Conservation (phyloP, 2,329 filamentous ascomycete species). For the Colletotrichum trifolii region DNA sequence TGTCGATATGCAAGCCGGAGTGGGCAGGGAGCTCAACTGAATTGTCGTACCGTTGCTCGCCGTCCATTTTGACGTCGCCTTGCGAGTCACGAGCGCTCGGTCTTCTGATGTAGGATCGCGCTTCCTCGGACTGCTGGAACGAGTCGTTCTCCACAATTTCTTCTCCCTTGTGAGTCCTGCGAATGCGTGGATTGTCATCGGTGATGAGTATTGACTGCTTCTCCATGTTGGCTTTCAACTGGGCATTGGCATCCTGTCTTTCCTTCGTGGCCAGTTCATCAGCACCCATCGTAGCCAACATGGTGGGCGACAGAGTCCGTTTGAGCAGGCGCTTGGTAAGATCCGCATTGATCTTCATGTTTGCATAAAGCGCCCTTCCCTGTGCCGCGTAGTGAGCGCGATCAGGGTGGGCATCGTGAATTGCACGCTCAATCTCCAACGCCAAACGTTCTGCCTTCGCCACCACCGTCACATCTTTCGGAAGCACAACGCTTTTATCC, state of each 20-base stretch:
- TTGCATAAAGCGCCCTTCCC: conserved; percentile 82
- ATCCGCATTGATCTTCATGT: conserved; percentile 88
- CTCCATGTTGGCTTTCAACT: conserved; percentile 81
- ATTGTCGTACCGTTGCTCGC: conserved; percentile 25
- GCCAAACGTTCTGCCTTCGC: conserved; percentile 76
- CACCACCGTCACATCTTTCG: conserved; percentile 71
- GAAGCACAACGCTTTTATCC: conserved; percentile 69
- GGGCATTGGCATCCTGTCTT: conserved; percentile 79
- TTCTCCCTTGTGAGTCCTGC: conserved; percentile 94
- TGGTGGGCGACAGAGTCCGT: conserved; percentile 76
- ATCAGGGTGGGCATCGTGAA: conserved; percentile 65
- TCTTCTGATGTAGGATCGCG: conserved; percentile 49
- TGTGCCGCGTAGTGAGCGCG: conserved; percentile 68
- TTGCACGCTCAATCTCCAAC: conserved; percentile 81
- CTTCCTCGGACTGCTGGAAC: conserved; percentile 47
- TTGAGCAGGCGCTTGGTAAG: conserved; percentile 81
- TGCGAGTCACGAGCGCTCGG: conserved; percentile 45
- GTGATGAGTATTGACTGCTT: conserved; percentile 87
- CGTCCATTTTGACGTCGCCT: conserved; percentile 29
- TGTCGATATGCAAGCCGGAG: conserved; percentile 55
- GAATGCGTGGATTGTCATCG: conserved; percentile 79
- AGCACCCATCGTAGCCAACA: conserved; percentile 86
- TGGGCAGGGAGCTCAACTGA: conserved; percentile 43
- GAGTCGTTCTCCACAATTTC: conserved; percentile 85
- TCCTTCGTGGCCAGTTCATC: conserved; percentile 95